Evolutionary conservation across 768 basidiomycete genomes (phyloP).

Genomic region (Suillus weaverae): DNA sequence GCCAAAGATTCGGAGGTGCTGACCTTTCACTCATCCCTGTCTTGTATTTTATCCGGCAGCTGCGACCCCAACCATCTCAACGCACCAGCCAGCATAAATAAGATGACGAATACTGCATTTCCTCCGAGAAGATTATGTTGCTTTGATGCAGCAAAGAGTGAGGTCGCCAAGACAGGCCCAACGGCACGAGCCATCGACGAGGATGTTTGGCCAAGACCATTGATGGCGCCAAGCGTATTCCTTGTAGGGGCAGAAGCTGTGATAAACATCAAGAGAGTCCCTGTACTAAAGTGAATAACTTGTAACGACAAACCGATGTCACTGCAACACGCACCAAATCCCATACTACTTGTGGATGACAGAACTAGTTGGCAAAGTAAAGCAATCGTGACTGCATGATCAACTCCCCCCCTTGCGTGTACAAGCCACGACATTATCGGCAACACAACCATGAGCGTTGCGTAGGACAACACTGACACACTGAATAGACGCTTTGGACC

Average conservation of each 20-base stretch:
- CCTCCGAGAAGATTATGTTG: conserved; percentile 49
- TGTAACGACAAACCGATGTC: neutral
- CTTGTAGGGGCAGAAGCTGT: conserved; percentile 53
- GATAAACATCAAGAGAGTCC: conserved; percentile 55
- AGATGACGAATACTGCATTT: conserved; percentile 47
- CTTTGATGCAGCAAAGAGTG: conserved; percentile 52
- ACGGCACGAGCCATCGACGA: conserved; percentile 48
- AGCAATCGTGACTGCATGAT: conserved; percentile 37
- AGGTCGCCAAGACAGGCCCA: conserved; percentile 49
- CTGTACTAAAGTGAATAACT: conserved; percentile 30
- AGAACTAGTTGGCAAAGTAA: conserved; percentile 30
- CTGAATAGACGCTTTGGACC: conserved; percentile 46
- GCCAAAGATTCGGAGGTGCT: neutral
- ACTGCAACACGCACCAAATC: conserved; percentile 36
- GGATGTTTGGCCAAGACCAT: conserved; percentile 54
- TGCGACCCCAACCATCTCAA: conserved; percentile 24
- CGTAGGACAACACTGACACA: conserved; percentile 36
- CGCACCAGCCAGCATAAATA: conserved; percentile 31
- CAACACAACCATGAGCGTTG: conserved; percentile 42
- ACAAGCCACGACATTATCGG: conserved; percentile 46
- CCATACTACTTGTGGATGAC: conserved; percentile 38
- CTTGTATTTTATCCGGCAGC: conserved; percentile 33
- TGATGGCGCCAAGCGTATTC: conserved; percentile 54
- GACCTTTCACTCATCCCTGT: conserved; percentile 23
- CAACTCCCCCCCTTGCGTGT: conserved; percentile 30